Percentiles rank a stretch among this genome's conserved stretches.
These are phyloP conservation scores for Nannochloropsis granulata DNA, from an alignment of 108 stramenopile genomes.

Conservation along the genomic window DNA sequence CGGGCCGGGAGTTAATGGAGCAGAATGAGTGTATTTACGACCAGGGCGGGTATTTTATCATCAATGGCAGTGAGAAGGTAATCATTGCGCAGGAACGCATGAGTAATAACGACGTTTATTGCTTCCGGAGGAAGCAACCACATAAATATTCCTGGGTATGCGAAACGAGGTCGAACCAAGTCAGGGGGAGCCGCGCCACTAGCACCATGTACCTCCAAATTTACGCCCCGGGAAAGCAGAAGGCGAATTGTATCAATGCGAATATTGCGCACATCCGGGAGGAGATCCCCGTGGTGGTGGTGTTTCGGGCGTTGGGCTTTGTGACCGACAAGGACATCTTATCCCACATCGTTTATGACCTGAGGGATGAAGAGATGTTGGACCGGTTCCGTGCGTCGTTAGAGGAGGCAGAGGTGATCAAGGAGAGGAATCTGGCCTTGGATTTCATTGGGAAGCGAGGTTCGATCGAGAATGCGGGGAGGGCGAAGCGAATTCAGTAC, in stretches of 20 bases:
- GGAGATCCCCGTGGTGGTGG: slow-evolving; percentile 93
- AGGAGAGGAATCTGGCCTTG: slow-evolving; percentile 72
- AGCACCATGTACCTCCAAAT: slow-evolving; percentile 86
- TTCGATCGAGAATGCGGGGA: slow-evolving; percentile 62
- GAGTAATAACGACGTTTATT: slow-evolving; percentile 96
- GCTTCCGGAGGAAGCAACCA: slow-evolving; percentile 89
- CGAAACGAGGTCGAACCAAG: slow-evolving; percentile 75
- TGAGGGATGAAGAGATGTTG: slow-evolving; percentile 90
- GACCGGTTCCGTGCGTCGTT: slow-evolving; percentile 81
- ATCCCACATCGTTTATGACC: slow-evolving; percentile 96
- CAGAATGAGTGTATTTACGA: slow-evolving; percentile 98
- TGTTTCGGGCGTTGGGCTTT: slow-evolving; percentile 93
- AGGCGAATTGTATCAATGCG: slow-evolving; percentile 82
- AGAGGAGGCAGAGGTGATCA: slow-evolving; percentile 88
- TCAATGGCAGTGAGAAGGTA: slow-evolving; percentile 96
- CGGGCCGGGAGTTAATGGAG: slow-evolving; percentile 83
- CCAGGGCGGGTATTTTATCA: slow-evolving; percentile 99
- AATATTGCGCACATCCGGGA: slow-evolving; percentile 87
- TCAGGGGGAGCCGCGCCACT: slow-evolving; percentile 59
- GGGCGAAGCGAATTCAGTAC: slow-evolving; percentile 88
- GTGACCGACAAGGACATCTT: slow-evolving; percentile 79
- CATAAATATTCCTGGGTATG: slow-evolving; percentile 88
- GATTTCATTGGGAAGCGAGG: slow-evolving; percentile 93
- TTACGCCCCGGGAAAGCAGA: slow-evolving; percentile 75
- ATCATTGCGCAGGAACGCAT: slow-evolving; percentile 97